phyloP scores from a whole-genome alignment of 2,329 filamentous ascomycete genomes.

The Exophiala calicioides region DNA sequence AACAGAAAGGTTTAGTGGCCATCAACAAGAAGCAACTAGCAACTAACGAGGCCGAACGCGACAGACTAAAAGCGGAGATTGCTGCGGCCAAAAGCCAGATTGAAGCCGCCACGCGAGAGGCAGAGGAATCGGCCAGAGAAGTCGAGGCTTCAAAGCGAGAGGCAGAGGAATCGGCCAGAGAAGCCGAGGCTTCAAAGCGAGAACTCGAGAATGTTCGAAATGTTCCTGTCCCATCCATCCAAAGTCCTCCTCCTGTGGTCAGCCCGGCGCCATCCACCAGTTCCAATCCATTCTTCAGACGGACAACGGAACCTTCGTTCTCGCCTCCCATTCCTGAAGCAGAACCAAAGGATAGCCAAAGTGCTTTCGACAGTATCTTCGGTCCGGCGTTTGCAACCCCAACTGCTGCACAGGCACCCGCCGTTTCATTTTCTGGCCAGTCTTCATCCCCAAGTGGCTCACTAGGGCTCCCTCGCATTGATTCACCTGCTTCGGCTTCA shows the following conservation, averaged over 20 bases:
- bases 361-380: slow-evolving; percentile 83
- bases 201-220: slow-evolving; percentile 28
- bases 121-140: slow-evolving; percentile 35
- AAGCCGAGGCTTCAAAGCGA: slow-evolving; percentile 46
- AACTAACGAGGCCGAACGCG: slow-evolving; percentile 83
- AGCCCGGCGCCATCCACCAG: slow-evolving; percentile 60
- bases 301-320: slow-evolving; percentile 51
- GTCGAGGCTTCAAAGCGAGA: slow-evolving; percentile 54
- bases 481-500: slow-evolving; percentile 35
- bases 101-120: slow-evolving; percentile 59
- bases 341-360: slow-evolving; percentile 35
- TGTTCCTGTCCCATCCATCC: slow-evolving; percentile 22
- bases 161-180: slow-evolving; percentile 39
- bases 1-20: slow-evolving; percentile 92
- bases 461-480: slow-evolving; percentile 43
- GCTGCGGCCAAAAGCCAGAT: slow-evolving; percentile 65
- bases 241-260: slow-evolving; percentile 31
- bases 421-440: slow-evolving; percentile 58
- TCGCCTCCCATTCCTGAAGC: slow-evolving; percentile 19
- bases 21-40: slow-evolving; percentile 98
- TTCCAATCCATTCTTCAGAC: slow-evolving; percentile 94
- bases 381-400: slow-evolving; percentile 64
- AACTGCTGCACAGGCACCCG: slow-evolving; percentile 57
- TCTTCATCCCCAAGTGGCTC: slow-evolving; percentile 54
- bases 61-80: slow-evolving; percentile 80